Conservation (phyloP, 164 flowering plant species). For the Chimonanthus praecox region DNA sequence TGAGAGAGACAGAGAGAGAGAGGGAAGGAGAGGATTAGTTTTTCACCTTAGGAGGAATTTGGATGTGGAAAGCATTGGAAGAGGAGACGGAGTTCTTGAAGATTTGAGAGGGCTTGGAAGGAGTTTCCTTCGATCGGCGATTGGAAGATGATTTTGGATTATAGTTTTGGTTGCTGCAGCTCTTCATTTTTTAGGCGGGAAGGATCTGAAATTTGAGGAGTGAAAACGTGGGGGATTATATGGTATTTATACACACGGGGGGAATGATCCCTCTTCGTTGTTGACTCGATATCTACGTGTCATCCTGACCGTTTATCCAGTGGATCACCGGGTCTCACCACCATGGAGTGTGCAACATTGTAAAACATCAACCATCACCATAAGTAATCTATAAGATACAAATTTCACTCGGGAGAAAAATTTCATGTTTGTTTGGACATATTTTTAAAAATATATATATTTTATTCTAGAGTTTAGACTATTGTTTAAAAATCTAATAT, state of each 20-base stretch:
- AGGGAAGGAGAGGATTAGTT: not conserved
- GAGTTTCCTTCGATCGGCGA: conserved; percentile 1
- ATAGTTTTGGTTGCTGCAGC: not conserved
- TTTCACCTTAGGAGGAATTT: not conserved
- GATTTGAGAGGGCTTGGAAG: not conserved
- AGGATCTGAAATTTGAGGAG: not conserved
- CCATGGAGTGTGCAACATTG: no score
- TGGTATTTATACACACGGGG: conserved; percentile 9
- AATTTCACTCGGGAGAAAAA: no score
- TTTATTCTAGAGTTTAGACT: no score
- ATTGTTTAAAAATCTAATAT: no score
- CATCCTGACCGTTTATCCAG: not conserved
- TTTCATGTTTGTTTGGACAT: no score
- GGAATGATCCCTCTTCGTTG: not conserved
- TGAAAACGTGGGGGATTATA: not conserved
- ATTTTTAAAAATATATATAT: no score
- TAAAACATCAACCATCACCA: no score
- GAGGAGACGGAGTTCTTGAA: not conserved
- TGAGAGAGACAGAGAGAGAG: not conserved
- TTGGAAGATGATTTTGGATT: not conserved
- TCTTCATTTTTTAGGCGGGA: not conserved
- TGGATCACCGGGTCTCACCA: no score
- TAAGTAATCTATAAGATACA: no score
- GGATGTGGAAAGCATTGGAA: not conserved
- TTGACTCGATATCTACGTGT: no score